Conservation (phyloP, 306 rosid genomes). For the Lathyrus aphaca region DNA sequence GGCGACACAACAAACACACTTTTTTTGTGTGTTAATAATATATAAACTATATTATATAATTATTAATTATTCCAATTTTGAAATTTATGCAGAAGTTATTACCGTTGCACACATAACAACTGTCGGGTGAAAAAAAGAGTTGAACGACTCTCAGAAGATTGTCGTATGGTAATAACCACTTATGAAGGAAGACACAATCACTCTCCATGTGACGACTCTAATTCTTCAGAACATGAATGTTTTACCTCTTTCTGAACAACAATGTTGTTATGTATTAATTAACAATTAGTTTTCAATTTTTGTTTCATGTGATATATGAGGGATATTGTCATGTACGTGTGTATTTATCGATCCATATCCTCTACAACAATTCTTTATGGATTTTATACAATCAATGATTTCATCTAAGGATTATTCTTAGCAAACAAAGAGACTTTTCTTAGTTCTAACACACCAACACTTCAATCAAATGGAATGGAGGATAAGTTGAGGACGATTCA, state of each 20-base stretch:
- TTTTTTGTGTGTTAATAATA: too few species aligned
- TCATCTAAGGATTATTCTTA: too few species aligned
- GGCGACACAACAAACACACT: too few species aligned
- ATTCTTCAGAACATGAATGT: constrained; percentile 88
- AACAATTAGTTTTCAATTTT: constrained; percentile 22
- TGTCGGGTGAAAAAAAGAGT: constrained; percentile 97
- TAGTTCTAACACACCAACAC: too few species aligned
- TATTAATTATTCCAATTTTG: constrained; percentile 1
- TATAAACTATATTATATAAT: neutral
- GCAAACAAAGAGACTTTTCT: too few species aligned
- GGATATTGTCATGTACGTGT: constrained; percentile 17
- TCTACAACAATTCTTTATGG: too few species aligned
- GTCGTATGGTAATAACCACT: constrained; percentile 97
- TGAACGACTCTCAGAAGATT: constrained; percentile 92
- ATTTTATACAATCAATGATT: too few species aligned
- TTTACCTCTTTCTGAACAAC: constrained; percentile 65
- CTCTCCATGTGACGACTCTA: constrained; percentile 88
- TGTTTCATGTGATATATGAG: constrained; percentile 5
- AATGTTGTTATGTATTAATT: constrained; percentile 14
- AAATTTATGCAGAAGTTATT: constrained; percentile 71
- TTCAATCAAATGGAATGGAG: too few species aligned
- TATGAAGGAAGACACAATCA: constrained; percentile 99
- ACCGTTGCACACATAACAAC: constrained; percentile 89
- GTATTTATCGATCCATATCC: too few species aligned
- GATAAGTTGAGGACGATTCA: too few species aligned